phyloP scores from a whole-genome alignment of 495 filamentous ascomycete species.

The Zalerion maritima region DNA sequence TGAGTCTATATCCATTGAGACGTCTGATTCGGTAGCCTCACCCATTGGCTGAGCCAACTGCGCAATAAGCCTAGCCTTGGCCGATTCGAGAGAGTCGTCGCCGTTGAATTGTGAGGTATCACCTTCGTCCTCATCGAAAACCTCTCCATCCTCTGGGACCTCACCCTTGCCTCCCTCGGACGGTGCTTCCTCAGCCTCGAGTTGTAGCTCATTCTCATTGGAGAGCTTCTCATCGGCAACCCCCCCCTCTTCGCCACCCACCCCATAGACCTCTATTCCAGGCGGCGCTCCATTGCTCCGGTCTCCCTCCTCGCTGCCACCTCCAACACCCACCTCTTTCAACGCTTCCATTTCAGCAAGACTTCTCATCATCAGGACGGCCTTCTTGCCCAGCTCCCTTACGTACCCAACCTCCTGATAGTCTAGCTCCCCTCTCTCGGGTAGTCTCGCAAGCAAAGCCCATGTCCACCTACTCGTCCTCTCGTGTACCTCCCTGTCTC shows the following conservation, averaged over 20 bases:
- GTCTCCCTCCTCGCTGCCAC: slow-evolving; percentile 10
- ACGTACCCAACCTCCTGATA: slow-evolving; percentile 42
- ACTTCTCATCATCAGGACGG: slow-evolving; percentile 34
- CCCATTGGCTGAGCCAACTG: slow-evolving; percentile 18
- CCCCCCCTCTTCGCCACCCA: slow-evolving; percentile 11
- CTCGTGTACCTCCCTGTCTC: slow-evolving; percentile 27
- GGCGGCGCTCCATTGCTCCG: slow-evolving; percentile 12
- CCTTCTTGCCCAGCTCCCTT: slow-evolving; percentile 44
- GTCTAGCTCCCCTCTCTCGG: slow-evolving; percentile 40
- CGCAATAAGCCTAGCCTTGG: slow-evolving; percentile 42
- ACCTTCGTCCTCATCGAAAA: slow-evolving; percentile 18
- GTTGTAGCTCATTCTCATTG: background rate
- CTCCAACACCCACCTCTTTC: slow-evolving; percentile 21
- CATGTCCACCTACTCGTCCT: slow-evolving; percentile 46
- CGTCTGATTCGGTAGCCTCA: slow-evolving; percentile 3
- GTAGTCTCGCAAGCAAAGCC: slow-evolving; percentile 42
- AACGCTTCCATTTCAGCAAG: slow-evolving; percentile 34
- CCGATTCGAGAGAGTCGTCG: slow-evolving; percentile 33
- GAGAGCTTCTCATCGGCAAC: slow-evolving; percentile 11
- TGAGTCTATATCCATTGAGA: slow-evolving; percentile 7
- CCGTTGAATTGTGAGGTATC: slow-evolving; percentile 9
- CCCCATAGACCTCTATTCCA: slow-evolving; percentile 18
- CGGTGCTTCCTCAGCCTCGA: slow-evolving; percentile 6
- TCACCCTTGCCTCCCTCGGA: slow-evolving; percentile 27
- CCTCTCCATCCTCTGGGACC: slow-evolving; percentile 23